Percentiles rank a stretch among this genome's conserved stretches.
phyloP scores from a whole-genome alignment of 805 yeast species.

The Grigorovia jiainica region DNA sequence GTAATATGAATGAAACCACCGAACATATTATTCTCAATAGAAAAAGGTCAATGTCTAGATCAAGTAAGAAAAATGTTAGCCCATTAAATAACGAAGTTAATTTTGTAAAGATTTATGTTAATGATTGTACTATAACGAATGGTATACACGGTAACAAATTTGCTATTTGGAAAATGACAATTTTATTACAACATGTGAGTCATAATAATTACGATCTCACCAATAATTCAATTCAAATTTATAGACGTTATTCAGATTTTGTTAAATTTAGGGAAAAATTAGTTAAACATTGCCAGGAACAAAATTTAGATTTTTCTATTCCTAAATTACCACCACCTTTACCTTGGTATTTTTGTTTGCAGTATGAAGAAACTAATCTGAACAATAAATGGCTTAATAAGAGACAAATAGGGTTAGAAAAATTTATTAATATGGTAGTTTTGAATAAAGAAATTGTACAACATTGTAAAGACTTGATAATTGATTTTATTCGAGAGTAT shows the following conservation, averaged over 20 bases:
- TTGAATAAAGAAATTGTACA: constrained; percentile 36
- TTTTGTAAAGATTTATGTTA: constrained; percentile 11
- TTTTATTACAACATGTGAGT: constrained; percentile 10
- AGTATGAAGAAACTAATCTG: constrained; percentile 27
- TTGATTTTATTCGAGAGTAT: constrained; percentile 1
- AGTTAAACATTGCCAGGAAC: constrained; percentile 2
- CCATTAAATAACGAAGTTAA: constrained; percentile 9
- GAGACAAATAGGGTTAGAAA: constrained; percentile 48
- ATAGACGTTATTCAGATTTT: constrained; percentile 61
- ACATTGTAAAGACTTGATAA: constrained; percentile 4
- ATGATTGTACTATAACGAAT: constrained; percentile 23
- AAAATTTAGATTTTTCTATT: constrained; percentile 22
- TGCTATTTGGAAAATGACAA: constrained; percentile 24
- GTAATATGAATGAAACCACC: neutral
- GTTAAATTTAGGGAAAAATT: constrained; percentile 37
- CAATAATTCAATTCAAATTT: constrained; percentile 31
- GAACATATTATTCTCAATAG: neutral
- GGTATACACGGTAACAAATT: constrained; percentile 19
- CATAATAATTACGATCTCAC: constrained; percentile 2
- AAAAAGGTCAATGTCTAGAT: neutral
- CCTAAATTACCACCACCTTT: constrained; percentile 46
- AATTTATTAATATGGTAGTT: constrained; percentile 46
- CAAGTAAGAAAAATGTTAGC: constrained; percentile 3
- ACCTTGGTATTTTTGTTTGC: constrained; percentile 29
- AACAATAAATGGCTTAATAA: constrained; percentile 40